Evolutionary conservation across 2,329 filamentous ascomycete species (phyloP).

Genomic region (Stagonosporopsis vannaccii): DNA sequence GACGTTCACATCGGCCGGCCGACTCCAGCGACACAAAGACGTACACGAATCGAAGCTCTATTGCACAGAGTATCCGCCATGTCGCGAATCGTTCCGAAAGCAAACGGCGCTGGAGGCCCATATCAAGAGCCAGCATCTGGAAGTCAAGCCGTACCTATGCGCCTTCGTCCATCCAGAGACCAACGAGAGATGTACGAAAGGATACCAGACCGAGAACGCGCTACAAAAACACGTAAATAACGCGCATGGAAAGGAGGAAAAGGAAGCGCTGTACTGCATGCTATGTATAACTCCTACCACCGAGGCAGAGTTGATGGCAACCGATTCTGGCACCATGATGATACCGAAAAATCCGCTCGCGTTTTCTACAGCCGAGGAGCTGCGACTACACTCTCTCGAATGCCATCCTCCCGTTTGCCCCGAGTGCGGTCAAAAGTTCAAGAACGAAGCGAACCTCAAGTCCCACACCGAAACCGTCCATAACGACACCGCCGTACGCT

Average conservation of each 20-base stretch:
- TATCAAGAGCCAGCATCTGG: conserved; percentile 76
- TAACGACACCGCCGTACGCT: conserved; percentile 56
- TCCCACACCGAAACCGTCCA: conserved; percentile 80
- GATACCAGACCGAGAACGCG: conserved; percentile 76
- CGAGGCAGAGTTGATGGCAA: conserved; percentile 40
- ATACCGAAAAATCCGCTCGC: conserved; percentile 31
- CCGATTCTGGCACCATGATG: conserved; percentile 22
- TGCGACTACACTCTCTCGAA: conserved; percentile 76
- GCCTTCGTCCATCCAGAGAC: conserved; percentile 62
- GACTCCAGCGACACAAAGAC: conserved; percentile 78
- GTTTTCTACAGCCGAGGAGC: conserved; percentile 75
- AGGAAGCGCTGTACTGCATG: conserved; percentile 73
- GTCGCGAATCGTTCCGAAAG: conserved; percentile 83
- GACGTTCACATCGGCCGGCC: conserved; percentile 80
- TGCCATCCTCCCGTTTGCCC: conserved; percentile 76
- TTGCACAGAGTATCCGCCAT: conserved; percentile 74
- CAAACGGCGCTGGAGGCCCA: conserved; percentile 86
- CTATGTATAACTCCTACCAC: conserved; percentile 64
- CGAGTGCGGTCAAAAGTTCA: conserved; percentile 75
- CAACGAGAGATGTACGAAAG: conserved; percentile 66
- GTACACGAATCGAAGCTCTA: conserved; percentile 80
- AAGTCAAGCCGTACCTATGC: conserved; percentile 76
- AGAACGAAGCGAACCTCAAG: conserved; percentile 61
- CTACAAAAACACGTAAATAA: conserved; percentile 75
- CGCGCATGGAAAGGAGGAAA: conserved; percentile 68